Conservation (phyloP, 129 eudicot genomes). For the Tagetes patula region DNA sequence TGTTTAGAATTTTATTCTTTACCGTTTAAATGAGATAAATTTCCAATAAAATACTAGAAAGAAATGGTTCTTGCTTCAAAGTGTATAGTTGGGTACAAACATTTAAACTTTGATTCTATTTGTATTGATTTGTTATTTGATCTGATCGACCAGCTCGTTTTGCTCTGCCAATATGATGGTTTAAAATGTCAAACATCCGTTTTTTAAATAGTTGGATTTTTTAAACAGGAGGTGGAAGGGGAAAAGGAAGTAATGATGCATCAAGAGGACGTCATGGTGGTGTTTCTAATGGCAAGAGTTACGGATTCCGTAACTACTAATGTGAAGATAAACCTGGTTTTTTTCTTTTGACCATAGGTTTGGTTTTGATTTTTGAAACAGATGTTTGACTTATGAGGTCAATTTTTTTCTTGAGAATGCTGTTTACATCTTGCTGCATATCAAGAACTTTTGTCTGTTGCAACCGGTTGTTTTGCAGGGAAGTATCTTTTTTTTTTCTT, state of each 20-base stretch:
- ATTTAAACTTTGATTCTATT: neutral
- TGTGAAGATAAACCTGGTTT: constrained; percentile 5
- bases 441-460: constrained; percentile 19
- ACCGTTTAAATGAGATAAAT: neutral
- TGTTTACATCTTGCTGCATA: constrained; percentile 27
- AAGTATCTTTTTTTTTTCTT: too few relatives aligned
- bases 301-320: constrained; percentile 45
- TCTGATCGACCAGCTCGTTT: neutral
- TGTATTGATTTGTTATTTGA: neutral
- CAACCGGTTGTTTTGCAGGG: neutral
- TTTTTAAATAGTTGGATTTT: constrained; percentile 10
- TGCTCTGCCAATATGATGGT: neutral
- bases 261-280: constrained; percentile 58
- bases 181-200: neutral
- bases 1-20: neutral
- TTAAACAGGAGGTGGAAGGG: constrained; percentile 79
- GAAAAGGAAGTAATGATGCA: constrained; percentile 57
- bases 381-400: constrained; percentile 20
- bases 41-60: neutral
- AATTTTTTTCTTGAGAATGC: constrained; percentile 20
- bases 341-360: constrained; percentile 19
- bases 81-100: too few relatives aligned
- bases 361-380: constrained; percentile 25
- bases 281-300: constrained; percentile 39
- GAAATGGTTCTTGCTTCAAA: neutral